Evolutionary conservation across 352 stramenopile genomes (phyloP).

Genomic region (Globisporangium cystogenes): DNA sequence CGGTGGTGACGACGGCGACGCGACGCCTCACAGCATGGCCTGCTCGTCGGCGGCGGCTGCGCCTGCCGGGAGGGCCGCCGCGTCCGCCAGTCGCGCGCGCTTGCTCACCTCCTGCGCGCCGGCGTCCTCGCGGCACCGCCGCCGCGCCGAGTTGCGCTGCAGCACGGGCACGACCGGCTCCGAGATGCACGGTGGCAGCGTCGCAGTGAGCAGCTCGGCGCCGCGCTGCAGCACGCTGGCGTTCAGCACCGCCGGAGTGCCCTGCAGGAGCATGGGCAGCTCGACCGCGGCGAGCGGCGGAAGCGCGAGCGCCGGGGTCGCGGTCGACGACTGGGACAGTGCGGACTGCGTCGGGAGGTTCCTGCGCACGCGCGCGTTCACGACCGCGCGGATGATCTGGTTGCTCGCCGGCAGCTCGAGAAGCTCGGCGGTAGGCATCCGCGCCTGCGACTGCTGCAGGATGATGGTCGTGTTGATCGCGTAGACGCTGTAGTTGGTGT

Average conservation of each 20-base stretch:
- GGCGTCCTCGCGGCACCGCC: slow-evolving; percentile 50
- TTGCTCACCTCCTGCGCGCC: slow-evolving; percentile 41
- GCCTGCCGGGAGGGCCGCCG: no score
- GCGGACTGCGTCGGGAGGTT: slow-evolving; percentile 25
- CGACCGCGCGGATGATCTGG: slow-evolving; percentile 81
- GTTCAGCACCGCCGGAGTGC: slow-evolving; percentile 63
- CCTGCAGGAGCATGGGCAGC: slow-evolving; percentile 46
- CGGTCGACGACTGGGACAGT: slow-evolving; percentile 6
- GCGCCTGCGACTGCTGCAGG: slow-evolving; percentile 76
- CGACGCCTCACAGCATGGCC: no score
- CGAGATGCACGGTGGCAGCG: slow-evolving; percentile 47
- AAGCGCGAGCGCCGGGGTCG: no score
- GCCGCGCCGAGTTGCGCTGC: slow-evolving; percentile 56
- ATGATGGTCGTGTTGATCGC: slow-evolving; percentile 90
- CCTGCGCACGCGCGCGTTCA: slow-evolving; percentile 76
- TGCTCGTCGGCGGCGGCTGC: slow-evolving; percentile 19
- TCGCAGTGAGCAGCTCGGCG: slow-evolving; percentile 26
- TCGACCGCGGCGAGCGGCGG: slow-evolving; percentile 29
- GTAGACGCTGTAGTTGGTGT: slow-evolving; percentile 87
- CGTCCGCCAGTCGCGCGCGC: slow-evolving; percentile 41
- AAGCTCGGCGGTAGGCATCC: slow-evolving; percentile 67
- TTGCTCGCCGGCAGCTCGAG: slow-evolving; percentile 79
- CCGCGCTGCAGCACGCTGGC: slow-evolving; percentile 67
- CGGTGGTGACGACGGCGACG: no score
- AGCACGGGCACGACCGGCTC: slow-evolving; percentile 68